These are phyloP conservation scores for Chrysanthemum seticuspe DNA, from an alignment of 129 eudicot species.

Conservation along the genomic window DNA sequence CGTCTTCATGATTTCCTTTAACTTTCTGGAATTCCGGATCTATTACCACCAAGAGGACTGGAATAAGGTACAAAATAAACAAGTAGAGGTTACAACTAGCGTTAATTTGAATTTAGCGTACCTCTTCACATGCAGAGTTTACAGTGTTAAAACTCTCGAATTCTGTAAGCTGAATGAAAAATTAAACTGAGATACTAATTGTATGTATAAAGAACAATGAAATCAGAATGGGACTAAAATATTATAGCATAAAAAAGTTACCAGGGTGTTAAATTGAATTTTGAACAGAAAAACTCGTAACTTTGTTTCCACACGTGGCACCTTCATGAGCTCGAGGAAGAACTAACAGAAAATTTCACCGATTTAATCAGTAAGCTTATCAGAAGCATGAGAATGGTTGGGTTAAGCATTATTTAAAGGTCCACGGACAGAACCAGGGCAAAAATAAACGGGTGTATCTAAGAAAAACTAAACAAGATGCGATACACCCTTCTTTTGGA, in stretches of 20 bases:
- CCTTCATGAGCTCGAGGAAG: conserved; percentile 95
- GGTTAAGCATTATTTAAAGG: too few species aligned
- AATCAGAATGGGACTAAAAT: conserved; percentile 15
- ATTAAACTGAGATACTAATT: conserved; percentile 20
- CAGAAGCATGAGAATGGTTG: too few species aligned
- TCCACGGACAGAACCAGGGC: too few species aligned
- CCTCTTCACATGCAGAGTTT: conserved; percentile 89
- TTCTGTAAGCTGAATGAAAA: conserved; percentile 66
- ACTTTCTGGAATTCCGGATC: conserved; percentile 73
- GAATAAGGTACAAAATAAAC: conserved; percentile 4
- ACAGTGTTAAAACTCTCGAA: conserved; percentile 82
- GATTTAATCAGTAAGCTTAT: too few species aligned
- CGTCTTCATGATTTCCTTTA: conserved; percentile 86
- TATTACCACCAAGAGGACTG: conserved; percentile 25
- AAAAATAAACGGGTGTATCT: too few species aligned
- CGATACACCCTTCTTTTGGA: neutral
- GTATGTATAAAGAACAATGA: neutral
- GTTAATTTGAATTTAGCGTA: conserved; percentile 25
- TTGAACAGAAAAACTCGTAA: conserved; percentile 90
- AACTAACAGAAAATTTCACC: conserved; percentile 44
- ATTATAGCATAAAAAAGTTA: conserved; percentile 19
- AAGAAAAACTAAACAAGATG: too few species aligned
- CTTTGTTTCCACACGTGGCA: conserved; percentile 93
- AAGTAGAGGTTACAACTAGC: conserved; percentile 14
- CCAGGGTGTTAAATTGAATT: conserved; percentile 91